Evolutionary conservation across 1,284 basidiomycete species (phyloP), one percentile per base, ranked within the genome.

Genomic region (Sutorius eximius): DNA sequence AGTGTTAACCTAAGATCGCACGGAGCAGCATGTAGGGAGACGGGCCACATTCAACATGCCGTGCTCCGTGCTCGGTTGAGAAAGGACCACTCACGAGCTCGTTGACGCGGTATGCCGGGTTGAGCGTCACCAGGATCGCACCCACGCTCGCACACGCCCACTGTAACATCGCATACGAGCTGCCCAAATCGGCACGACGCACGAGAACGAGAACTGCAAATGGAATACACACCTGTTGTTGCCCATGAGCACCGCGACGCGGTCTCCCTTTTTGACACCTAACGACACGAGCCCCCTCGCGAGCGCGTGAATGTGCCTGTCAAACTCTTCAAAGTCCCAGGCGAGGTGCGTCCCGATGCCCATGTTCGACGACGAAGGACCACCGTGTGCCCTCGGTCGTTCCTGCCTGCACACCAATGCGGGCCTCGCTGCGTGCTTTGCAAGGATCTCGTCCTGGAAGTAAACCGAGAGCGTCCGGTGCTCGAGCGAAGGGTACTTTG

Each of bases 71-170:
- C 2, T 20, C 32, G 33, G 20, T 11, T 30, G 42, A 44, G 38
- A 49, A 13, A 40, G 12, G 29, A 22, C 22, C 22, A 75, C 79
- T 57, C 59, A 87, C 87, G 46, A 93, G 77, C 66, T 93, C 91
- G 40, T 81, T 75, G 3, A 85, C 67, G 29, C 85, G 81, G 66
- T 92, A 93, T 0, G 91, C 88, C 8, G 91, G 91, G 62, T 93
- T 93, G 44, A 93, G 76, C 3, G 90, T 92, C 12, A 90, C 89
- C 29, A 93, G 71, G 44, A 93, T 85, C 8, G 89, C 89, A 20
- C 91, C 91, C 45, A 92, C 79, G 52, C 82, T 82, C 27, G 90
- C 87, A 60, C 85, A 87, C 8, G 91, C 91, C 90, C 91, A 92
- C 64, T 93, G 91, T 33, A 93, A 70, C 71, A 82, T 78, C 2